Conservation (phyloP, 2,329 filamentous ascomycete species). For the Penicillium sp. region DNA sequence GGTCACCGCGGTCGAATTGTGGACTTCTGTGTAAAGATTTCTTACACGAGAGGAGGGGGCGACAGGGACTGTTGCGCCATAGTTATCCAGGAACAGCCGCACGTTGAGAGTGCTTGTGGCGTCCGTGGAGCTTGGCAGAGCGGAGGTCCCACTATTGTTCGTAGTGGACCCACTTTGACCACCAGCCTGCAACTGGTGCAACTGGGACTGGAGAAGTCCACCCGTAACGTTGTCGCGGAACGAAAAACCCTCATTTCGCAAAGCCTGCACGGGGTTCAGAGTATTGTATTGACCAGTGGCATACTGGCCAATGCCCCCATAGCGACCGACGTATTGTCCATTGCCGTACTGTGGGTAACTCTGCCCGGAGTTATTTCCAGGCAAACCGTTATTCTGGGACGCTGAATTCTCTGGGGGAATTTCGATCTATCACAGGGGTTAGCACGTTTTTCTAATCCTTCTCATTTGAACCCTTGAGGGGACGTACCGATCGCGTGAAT, state of each 20-base stretch:
- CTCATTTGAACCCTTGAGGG: background rate
- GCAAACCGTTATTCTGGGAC: background rate
- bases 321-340: background rate
- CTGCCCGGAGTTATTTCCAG: background rate
- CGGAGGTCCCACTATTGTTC: background rate
- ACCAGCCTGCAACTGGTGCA: slow-evolving; percentile 3
- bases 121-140: background rate
- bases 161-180: background rate
- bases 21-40: background rate
- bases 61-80: background rate
- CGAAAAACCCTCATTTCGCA: slow-evolving; percentile 8
- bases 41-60: background rate
- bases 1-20: background rate
- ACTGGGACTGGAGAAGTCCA: slow-evolving; percentile 4
- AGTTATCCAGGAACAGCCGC: background rate
- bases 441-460: background rate
- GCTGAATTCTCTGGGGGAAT: background rate
- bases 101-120: background rate
- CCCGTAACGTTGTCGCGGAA: slow-evolving; percentile 2
- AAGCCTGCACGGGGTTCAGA: slow-evolving; percentile 11
- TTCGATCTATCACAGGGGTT: background rate
- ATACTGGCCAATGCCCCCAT: background rate
- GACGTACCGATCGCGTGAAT: slow-evolving; percentile 2
- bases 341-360: background rate
- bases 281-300: background rate